These are phyloP conservation scores for Abrus pulchellus DNA, from an alignment of 306 rosid species.

Conservation along the genomic window DNA sequence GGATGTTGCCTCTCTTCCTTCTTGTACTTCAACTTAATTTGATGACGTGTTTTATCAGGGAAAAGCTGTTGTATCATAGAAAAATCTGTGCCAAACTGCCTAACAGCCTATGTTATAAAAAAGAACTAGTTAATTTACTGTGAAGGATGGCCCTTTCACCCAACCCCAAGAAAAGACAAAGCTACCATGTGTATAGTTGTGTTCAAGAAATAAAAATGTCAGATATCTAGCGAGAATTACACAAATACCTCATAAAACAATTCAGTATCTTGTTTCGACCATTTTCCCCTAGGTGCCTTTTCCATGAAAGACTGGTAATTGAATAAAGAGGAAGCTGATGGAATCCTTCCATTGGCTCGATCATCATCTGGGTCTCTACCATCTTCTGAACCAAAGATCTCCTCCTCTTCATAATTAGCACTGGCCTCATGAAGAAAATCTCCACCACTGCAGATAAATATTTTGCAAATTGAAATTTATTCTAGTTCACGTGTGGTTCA, in stretches of 20 bases:
- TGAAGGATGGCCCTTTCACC: background rate
- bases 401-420: conserved; percentile 60
- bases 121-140: conserved; percentile 22
- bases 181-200: background rate
- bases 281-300: conserved; percentile 74
- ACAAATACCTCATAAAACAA: conserved; percentile 76
- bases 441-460: conserved; percentile 60
- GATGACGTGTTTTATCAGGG: conserved; percentile 72
- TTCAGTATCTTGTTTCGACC: conserved; percentile 86
- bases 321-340: conserved; percentile 48
- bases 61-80: conserved; percentile 78
- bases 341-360: conserved; percentile 50
- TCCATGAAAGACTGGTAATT: conserved; percentile 86
- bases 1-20: conserved; percentile 81
- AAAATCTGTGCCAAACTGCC: conserved; percentile 83
- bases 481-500: conserved; percentile 21
- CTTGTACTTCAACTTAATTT: conserved; percentile 80
- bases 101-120: conserved; percentile 62
- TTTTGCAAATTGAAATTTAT: conserved; percentile 33
- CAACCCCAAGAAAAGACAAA: conserved; percentile 6
- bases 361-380: conserved; percentile 64
- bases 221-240: conserved; percentile 29
- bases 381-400: conserved; percentile 61
- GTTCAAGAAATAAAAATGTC: conserved; percentile 15
- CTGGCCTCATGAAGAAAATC: conserved; percentile 49